Evolutionary conservation across 2,329 filamentous ascomycete species (phyloP), one percentile per base, ranked within the genome.

Genomic region (Fusarium concolor): DNA sequence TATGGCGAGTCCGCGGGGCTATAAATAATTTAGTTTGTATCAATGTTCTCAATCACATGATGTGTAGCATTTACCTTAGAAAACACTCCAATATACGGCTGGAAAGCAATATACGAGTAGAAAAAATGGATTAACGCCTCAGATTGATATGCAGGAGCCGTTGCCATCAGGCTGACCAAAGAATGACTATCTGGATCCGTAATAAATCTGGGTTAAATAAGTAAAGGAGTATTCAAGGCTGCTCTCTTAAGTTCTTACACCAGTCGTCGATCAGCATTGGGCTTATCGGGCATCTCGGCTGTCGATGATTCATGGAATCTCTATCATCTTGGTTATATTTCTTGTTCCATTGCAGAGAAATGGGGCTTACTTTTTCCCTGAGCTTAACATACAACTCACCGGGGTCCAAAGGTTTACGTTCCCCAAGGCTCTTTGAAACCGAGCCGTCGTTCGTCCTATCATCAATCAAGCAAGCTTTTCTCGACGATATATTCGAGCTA

Each of bases 141-240:
- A 2, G 0, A 12, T 2, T 60, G 28, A 0, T 24, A 12, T 1
- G 0, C 0, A 0, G 41, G 14, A 1, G 10, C 8, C 5, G 56
- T 57, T 0, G n/a, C 5, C 35, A 47, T 59, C 0, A 59, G 0
- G 35, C 41, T 0, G 17, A 29, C 41, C 4, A 59, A 1, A 2
- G 14, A 8, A 14, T 56, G 20, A 1, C 28, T 2, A 17, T 56
- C 35, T 5, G 42, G 35, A 10, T 56, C 18, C 3, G 35, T 28
- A 0, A 31, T 10, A 1, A 56, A 59, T 41, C 56, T 18, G 4
- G 10, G 0, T 4, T 3, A 0, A 1, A 11, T 57, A 1, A 57
- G 10, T 2, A 17, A 1, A 0, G 17, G 2, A 0, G 6, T 9
- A 1, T 1, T 22, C 0, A 0, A 2, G 4, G 9, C 4, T 14